A percentile compares a stretch with the other conserved stretches of the same genome.
Conservation (phyloP, 176 grass and related monocot species). For the Oryza meridionalis region DNA sequence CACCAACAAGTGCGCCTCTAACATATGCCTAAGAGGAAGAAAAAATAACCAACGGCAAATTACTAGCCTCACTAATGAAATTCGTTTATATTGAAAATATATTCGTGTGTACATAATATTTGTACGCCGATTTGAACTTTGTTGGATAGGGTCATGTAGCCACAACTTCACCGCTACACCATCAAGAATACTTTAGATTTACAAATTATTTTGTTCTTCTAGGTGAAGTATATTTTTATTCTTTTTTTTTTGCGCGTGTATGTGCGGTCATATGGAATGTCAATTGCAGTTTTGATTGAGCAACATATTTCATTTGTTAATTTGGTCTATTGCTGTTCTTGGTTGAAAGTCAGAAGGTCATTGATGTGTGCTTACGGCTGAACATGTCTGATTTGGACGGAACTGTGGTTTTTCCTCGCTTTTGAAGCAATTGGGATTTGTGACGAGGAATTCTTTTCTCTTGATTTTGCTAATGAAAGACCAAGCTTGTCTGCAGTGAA, state of each 20-base stretch:
- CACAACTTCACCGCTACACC: no score
- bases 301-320: neutral
- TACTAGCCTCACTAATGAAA: no score
- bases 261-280: neutral
- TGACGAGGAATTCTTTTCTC: neutral
- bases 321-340: neutral
- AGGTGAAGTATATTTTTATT: neutral
- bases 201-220: neutral
- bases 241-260: neutral
- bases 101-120: no score
- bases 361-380: neutral
- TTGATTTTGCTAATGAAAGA: neutral
- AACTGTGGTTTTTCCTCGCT: neutral
- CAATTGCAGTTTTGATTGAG: neutral
- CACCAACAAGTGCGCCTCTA: no score
- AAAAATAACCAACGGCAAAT: no score
- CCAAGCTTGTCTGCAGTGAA: neutral
- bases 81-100: no score
- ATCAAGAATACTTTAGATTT: no score
- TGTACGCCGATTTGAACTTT: no score
- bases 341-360: neutral
- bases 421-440: neutral
- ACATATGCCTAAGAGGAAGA: no score
- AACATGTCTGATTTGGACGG: slow-evolving; percentile 6
- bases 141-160: no score